Percentiles rank a stretch among this genome's conserved stretches.
Evolutionary conservation across 2,329 filamentous ascomycete genomes (phyloP).

Genomic region (Aspergillus aculeatus): DNA sequence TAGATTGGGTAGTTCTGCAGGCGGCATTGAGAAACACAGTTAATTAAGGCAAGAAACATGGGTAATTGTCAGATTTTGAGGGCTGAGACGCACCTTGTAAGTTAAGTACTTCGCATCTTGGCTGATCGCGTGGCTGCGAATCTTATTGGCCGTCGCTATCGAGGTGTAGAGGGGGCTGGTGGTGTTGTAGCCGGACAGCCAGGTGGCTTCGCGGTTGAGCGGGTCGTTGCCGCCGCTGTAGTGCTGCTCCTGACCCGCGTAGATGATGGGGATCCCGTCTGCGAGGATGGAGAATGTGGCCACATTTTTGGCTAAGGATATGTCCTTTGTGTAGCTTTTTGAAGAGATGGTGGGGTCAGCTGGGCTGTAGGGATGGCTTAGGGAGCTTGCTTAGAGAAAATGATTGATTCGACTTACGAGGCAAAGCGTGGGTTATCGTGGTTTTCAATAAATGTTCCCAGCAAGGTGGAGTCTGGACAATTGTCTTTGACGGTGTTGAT

Average conservation of each 20-base stretch:
- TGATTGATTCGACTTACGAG: constrained; percentile 17
- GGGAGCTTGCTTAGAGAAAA: neutral
- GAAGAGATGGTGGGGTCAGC: neutral
- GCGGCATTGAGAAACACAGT: neutral
- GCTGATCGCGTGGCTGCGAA: constrained; percentile 48
- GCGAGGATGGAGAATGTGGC: constrained; percentile 60
- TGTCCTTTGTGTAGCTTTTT: constrained; percentile 32
- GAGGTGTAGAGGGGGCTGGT: constrained; percentile 50
- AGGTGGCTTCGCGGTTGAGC: constrained; percentile 57
- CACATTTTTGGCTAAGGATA: constrained; percentile 58
- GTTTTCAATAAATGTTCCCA: constrained; percentile 61
- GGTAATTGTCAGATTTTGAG: too few species aligned
- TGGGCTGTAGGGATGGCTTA: neutral
- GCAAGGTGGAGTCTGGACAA: constrained; percentile 47
- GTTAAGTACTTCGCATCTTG: constrained; percentile 41
- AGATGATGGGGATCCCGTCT: constrained; percentile 64
- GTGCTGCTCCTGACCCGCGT: constrained; percentile 67
- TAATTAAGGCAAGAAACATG: neutral
- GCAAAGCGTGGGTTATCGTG: constrained; percentile 61
- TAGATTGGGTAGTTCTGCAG: constrained; percentile 42
- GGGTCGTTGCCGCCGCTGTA: constrained; percentile 54
- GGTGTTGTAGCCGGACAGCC: constrained; percentile 54
- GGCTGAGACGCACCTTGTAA: constrained; percentile 28
- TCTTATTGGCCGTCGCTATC: constrained; percentile 50
- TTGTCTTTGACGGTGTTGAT: constrained; percentile 32